phyloP scores from a whole-genome alignment of 2,329 filamentous ascomycete genomes.

The Stemphylium beticola region DNA sequence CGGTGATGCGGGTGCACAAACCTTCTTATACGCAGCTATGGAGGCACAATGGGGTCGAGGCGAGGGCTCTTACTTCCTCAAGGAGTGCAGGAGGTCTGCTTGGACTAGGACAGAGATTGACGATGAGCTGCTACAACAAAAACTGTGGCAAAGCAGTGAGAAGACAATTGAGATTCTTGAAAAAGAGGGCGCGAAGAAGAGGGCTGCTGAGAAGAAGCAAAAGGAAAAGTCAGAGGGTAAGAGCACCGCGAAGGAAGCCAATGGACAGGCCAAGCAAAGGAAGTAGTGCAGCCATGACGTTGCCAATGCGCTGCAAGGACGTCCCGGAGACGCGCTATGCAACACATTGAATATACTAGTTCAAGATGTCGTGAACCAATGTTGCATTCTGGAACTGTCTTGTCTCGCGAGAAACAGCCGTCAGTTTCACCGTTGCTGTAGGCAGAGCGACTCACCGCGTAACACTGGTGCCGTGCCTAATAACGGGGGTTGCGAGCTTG shows the following conservation, averaged over 20 bases:
- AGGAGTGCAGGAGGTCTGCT: conserved; percentile 83
- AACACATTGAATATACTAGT: too few species aligned
- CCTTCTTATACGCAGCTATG: conserved; percentile 84
- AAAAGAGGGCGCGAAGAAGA: conserved; percentile 73
- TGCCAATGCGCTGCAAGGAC: background rate
- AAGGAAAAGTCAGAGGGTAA: conserved; percentile 41
- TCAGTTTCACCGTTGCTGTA: too few species aligned
- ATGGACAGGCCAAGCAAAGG: conserved; percentile 32
- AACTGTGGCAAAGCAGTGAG: conserved; percentile 86
- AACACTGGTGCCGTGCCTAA: too few species aligned
- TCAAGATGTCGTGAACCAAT: too few species aligned
- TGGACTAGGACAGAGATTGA: conserved; percentile 74
- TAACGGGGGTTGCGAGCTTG: too few species aligned
- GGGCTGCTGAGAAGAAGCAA: conserved; percentile 64
- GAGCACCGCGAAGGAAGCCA: conserved; percentile 24
- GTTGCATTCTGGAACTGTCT: too few species aligned
- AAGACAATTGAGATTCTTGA: conserved; percentile 80
- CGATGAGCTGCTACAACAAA: conserved; percentile 80
- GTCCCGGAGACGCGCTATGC: background rate
- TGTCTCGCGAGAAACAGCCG: too few species aligned
- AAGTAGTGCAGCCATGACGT: conserved; percentile 6
- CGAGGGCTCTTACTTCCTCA: conserved; percentile 75
- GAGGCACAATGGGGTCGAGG: conserved; percentile 72
- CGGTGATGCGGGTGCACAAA: conserved; percentile 81
- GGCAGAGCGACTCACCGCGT: too few species aligned